phyloP scores from a whole-genome alignment of 768 basidiomycete genomes.

The Nidularia sp. region DNA sequence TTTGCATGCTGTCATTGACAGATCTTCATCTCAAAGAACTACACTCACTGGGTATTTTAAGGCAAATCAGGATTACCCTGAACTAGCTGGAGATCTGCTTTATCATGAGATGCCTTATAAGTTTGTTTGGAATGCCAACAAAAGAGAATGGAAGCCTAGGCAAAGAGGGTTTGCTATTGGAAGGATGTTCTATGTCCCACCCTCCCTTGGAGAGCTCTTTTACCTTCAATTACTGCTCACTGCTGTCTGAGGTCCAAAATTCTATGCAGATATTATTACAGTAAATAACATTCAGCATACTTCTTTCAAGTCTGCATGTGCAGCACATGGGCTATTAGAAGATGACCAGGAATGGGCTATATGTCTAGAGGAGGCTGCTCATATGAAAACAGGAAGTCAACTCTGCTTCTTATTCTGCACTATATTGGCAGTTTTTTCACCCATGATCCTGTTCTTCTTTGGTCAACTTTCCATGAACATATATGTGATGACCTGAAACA shows the following conservation, averaged over 20 bases:
- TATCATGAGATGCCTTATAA: constrained; percentile 20
- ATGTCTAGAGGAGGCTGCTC: constrained; percentile 30
- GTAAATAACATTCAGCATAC: constrained; percentile 7
- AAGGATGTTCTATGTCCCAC: constrained; percentile 24
- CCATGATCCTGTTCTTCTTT: constrained; percentile 16
- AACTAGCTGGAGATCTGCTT: constrained; percentile 7
- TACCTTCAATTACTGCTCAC: constrained; percentile 30
- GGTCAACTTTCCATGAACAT: constrained; percentile 23
- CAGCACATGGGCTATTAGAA: constrained; percentile 25
- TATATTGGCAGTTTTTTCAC: constrained; percentile 29
- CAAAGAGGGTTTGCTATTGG: constrained; percentile 10
- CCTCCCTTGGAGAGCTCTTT: constrained; percentile 26
- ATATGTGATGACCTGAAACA: constrained; percentile 37
- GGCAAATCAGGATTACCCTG: constrained; percentile 15
- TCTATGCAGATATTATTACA: constrained; percentile 11
- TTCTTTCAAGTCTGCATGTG: constrained; percentile 27
- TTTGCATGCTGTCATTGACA: constrained; percentile 7
- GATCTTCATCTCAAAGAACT: constrained; percentile 9
- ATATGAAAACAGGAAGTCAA: constrained; percentile 24
- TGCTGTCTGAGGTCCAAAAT: constrained; percentile 21
- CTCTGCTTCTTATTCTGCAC: constrained; percentile 34
- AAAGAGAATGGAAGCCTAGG: constrained; percentile 6
- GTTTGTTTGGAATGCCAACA: constrained; percentile 17
- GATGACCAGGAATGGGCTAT: constrained; percentile 37
- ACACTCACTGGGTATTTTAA: constrained; percentile 24